Conservation (phyloP, 2,329 filamentous ascomycete genomes). For the Fusarium odoratissimum region DNA sequence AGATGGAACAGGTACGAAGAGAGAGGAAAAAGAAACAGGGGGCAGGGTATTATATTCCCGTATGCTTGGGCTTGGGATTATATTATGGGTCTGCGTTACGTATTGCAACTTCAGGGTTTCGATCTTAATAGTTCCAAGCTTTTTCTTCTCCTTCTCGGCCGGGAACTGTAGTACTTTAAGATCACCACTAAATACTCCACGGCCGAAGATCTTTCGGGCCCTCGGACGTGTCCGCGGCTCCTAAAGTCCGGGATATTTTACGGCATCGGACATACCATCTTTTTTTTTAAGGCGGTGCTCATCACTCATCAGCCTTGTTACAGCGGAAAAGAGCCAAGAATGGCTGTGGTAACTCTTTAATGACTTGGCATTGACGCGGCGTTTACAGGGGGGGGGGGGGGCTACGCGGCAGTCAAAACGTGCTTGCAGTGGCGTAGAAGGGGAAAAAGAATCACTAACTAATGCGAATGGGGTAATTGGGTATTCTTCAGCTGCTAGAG, state of each 20-base stretch:
- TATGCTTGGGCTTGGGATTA: neutral
- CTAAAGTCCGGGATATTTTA: slow-evolving; percentile 14
- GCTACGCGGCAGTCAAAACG: slow-evolving; percentile 13
- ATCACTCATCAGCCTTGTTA: slow-evolving; percentile 10
- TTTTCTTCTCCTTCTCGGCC: slow-evolving; percentile 23
- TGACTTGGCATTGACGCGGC: slow-evolving; percentile 20
- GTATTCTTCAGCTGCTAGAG: neutral
- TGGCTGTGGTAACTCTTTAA: slow-evolving; percentile 6
- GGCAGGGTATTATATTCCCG: slow-evolving; percentile 17
- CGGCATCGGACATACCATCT: neutral
- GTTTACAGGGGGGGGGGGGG: slow-evolving; percentile 2
- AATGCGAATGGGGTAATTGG: neutral
- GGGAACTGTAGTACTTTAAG: neutral
- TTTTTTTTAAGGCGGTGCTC: neutral
- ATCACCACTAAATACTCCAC: neutral
- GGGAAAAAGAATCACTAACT: neutral
- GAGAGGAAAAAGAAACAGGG: neutral
- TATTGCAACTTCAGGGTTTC: neutral
- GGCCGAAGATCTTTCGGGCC: slow-evolving; percentile 5
- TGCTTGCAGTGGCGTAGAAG: slow-evolving; percentile 2
- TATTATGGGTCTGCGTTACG: slow-evolving; percentile 28
- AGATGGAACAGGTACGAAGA: neutral
- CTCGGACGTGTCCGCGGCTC: slow-evolving; percentile 8
- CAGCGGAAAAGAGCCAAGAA: slow-evolving; percentile 2
- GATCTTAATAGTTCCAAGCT: slow-evolving; percentile 22